Evolutionary conservation across 2,329 filamentous ascomycete genomes (phyloP).

Genomic region (Penicillium sp.): DNA sequence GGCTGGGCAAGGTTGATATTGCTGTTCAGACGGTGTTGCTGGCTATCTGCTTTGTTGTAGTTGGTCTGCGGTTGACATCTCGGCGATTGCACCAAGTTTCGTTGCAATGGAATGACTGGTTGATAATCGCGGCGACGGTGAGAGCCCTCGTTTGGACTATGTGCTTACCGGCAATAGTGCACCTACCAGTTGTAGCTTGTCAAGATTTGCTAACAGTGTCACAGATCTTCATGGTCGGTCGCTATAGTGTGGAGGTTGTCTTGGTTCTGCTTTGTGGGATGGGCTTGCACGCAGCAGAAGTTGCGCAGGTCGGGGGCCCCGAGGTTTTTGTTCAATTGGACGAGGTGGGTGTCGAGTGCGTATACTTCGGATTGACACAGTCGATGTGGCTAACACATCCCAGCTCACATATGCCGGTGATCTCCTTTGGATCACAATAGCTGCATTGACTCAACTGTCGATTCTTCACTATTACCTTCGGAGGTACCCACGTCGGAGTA

Average conservation of each 20-base stretch:
- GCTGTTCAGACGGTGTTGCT: constrained; percentile 23
- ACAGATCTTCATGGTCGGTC: constrained; percentile 20
- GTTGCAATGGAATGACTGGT: constrained; percentile 21
- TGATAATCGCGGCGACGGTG: constrained; percentile 21
- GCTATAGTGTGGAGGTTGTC: constrained; percentile 24
- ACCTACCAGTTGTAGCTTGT: neutral
- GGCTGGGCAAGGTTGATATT: constrained; percentile 24
- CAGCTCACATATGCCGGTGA: constrained; percentile 23
- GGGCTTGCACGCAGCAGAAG: constrained; percentile 21
- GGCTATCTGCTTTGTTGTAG: constrained; percentile 9
- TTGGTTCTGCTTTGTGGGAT: constrained; percentile 22
- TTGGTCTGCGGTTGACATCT: constrained; percentile 23
- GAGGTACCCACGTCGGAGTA: constrained; percentile 9
- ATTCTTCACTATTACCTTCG: constrained; percentile 21
- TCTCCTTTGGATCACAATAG: constrained; percentile 20
- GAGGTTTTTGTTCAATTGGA: constrained; percentile 15
- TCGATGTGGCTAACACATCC: neutral
- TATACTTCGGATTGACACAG: no score
- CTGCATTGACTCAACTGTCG: constrained; percentile 19
- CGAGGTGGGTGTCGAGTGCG: constrained; percentile 11
- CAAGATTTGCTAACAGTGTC: neutral
- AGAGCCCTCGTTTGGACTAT: neutral
- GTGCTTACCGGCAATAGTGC: neutral
- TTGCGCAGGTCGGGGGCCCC: constrained; percentile 10
- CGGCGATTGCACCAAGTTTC: constrained; percentile 14